phyloP scores from a whole-genome alignment of 2,329 filamentous ascomycete genomes.

The Apiospora pterosperma region DNA sequence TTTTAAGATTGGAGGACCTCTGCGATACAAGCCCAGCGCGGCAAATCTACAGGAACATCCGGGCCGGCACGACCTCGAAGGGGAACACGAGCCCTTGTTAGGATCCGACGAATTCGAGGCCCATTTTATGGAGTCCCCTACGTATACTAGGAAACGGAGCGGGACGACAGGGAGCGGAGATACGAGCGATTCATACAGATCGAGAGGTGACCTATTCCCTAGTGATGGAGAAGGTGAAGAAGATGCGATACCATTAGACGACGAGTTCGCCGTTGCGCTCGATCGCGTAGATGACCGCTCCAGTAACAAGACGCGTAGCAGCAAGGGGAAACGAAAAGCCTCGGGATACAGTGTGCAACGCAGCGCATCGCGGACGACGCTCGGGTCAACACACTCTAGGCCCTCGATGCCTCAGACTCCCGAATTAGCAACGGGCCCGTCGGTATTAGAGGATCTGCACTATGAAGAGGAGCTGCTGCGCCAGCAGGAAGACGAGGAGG shows the following conservation, averaged over 20 bases:
- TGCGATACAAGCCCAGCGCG: slow-evolving; percentile 86
- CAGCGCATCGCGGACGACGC: slow-evolving; percentile 57
- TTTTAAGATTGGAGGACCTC: slow-evolving; percentile 76
- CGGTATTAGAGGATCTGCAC: slow-evolving; percentile 41
- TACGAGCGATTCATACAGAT: slow-evolving; percentile 82
- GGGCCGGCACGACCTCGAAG: slow-evolving; percentile 42
- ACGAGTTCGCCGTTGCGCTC: slow-evolving; percentile 76
- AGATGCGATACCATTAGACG: slow-evolving; percentile 87
- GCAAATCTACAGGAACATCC: slow-evolving; percentile 89
- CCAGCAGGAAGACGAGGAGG: slow-evolving; percentile 49
- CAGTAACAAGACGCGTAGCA: slow-evolving; percentile 61
- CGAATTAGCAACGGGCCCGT: slow-evolving; percentile 6
- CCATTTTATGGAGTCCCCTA: slow-evolving; percentile 20
- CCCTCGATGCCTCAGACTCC: slow-evolving; percentile 19
- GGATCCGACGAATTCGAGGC: slow-evolving; percentile 11
- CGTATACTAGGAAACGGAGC: slow-evolving; percentile 61
- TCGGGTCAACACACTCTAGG: slow-evolving; percentile 38
- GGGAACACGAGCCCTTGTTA: slow-evolving; percentile 70
- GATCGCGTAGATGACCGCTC: slow-evolving; percentile 74
- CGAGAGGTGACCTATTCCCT: slow-evolving; percentile 84
- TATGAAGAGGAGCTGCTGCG: slow-evolving; percentile 50
- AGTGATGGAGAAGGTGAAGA: slow-evolving; percentile 84
- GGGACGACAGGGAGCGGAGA: slow-evolving; percentile 75
- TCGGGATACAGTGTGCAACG: slow-evolving; percentile 48
- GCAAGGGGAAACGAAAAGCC: slow-evolving; percentile 57